Base-by-base conservation (phyloP, 139 green algal genomes). In the Spirogloea muscicola region DNA sequence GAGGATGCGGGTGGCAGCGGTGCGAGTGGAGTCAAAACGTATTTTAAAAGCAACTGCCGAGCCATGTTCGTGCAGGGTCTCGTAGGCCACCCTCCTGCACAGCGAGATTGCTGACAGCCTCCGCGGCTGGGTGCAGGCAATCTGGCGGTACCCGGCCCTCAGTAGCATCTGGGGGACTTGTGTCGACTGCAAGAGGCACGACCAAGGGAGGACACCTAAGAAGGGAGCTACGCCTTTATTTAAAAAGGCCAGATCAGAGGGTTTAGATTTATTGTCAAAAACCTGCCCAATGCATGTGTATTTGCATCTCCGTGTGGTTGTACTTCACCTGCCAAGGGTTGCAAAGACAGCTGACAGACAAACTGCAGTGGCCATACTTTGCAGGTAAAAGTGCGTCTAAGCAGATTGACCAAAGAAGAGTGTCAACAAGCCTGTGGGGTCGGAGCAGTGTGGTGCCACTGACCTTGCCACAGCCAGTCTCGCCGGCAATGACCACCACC, bases 381-480 rank as follows among this genome's bases (percentile, higher is more conserved):
- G 37, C 18, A 31, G 21, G 59, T 34, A 31, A 63, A 48, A 68
- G 36, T 18, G 18, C 33, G 37, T 3, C 9, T 87, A 48, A 89
- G 88, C 0, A 3, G 68, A 10, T 85, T 86, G 7, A 89, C 57
- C 36, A 96, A 91, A 1, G 86, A 89, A 43, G 97, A 84, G 83
- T n/a, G n/a, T n/a, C n/a, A n/a, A n/a, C n/a, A n/a, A n/a, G n/a
- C n/a, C n/a, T n/a, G n/a, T 96, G 96, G 84, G 96, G 91, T 27
- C 91, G 95, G 87, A 97, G 95, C 84, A 97, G 93, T 2, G 92
- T 98, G 31, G 91, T 97, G n/a, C n/a, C n/a, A n/a, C n/a, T n/a
- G 83, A 75, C 67, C 72, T 95, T 95, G 29, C 90, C 90, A 72
- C 89, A 94, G 1, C 90, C 90, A 0, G 90, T 95, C 59, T 91